Conservation (phyloP, 2,329 filamentous ascomycete species). For the Aspergillus thermomutatus region DNA sequence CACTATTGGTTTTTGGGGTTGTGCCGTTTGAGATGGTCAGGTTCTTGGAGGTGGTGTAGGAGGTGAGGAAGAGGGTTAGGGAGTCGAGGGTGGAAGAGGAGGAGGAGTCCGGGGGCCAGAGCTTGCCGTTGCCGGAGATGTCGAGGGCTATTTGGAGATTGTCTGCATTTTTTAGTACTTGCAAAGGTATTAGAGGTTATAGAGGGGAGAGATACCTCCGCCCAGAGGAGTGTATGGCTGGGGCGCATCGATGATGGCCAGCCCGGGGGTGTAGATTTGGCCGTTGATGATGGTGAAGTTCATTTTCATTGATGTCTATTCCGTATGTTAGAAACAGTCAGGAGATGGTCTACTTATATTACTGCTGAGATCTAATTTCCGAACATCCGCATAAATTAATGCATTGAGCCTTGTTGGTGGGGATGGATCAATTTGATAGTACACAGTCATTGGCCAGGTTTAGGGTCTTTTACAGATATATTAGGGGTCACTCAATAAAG, state of each 20-base stretch:
- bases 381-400: no score
- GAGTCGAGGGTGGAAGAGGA: conserved; percentile 58
- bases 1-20: no score
- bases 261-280: conserved; percentile 67
- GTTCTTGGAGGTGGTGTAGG: conserved; percentile 60
- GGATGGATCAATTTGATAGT: no score
- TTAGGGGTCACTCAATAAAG: no score
- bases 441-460: no score
- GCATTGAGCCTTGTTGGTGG: no score
- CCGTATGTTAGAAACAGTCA: no score
- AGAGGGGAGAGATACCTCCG: conserved; percentile 45
- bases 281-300: conserved; percentile 56
- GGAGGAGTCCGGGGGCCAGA: conserved; percentile 55
- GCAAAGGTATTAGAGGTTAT: no score
- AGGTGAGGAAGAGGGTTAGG: conserved; percentile 66
- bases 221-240: conserved; percentile 63
- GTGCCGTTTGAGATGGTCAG: conserved; percentile 67
- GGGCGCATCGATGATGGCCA: conserved; percentile 64
- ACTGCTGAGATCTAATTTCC: no score
- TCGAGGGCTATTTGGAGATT: conserved; percentile 64
- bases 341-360: no score
- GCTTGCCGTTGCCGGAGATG: conserved; percentile 61
- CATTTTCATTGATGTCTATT: no score
- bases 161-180: conserved; percentile 26
- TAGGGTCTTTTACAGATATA: no score